Evolutionary conservation across 768 basidiomycete genomes (phyloP).

Genomic region (Phanerochaete sordida): DNA sequence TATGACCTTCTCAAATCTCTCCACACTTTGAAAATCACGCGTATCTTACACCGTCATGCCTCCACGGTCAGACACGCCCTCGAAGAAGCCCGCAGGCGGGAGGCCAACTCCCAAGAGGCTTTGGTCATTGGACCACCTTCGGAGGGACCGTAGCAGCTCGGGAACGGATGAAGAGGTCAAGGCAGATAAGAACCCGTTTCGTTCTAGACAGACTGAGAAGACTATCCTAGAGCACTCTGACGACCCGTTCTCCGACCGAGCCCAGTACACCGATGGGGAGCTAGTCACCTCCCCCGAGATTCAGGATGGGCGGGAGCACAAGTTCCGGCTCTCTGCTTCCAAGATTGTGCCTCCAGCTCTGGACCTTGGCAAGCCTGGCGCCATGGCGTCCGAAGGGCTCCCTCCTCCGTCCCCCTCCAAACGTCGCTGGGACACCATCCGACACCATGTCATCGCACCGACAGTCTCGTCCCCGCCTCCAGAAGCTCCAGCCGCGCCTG

Average conservation of each 20-base stretch:
- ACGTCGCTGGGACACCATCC: constrained; percentile 26
- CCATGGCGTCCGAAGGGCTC: constrained; percentile 1
- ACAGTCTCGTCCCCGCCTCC: constrained; percentile 7
- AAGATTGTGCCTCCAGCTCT: constrained; percentile 10
- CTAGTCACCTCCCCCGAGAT: constrained; percentile 18
- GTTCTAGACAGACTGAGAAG: constrained; percentile 15
- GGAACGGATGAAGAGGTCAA: constrained; percentile 15
- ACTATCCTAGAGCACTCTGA: constrained; percentile 10
- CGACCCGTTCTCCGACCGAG: constrained; percentile 15
- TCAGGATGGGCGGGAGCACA: neutral
- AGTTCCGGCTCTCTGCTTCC: constrained; percentile 2
- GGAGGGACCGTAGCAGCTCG: constrained; percentile 13
- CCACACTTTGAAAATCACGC: neutral
- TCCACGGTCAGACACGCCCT: neutral
- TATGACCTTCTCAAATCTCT: neutral
- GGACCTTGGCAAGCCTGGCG: constrained; percentile 11
- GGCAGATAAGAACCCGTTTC: constrained; percentile 8
- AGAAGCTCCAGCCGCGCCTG: neutral
- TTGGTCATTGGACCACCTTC: constrained; percentile 24
- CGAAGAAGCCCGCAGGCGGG: constrained; percentile 21
- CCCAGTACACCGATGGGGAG: constrained; percentile 20
- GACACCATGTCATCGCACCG: constrained; percentile 21
- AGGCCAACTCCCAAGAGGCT: constrained; percentile 22
- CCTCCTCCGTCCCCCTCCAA: constrained; percentile 19
- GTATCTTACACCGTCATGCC: neutral